Evolutionary conservation across 106 monocot species (phyloP), one percentile per base, ranked within the genome.

Genomic region (Dendrobium huoshanense): DNA sequence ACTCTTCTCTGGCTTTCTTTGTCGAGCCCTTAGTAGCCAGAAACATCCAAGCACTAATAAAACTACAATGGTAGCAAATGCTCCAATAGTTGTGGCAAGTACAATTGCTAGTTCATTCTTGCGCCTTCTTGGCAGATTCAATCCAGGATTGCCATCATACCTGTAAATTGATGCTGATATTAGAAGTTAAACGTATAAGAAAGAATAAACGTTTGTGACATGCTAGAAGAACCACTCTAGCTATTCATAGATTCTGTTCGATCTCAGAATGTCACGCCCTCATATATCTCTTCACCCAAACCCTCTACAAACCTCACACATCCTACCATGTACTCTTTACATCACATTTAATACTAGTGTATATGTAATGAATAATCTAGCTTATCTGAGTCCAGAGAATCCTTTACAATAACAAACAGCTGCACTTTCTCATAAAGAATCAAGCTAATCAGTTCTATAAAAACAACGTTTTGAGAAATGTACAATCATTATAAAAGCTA

Each of bases 81-180:
- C 81, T 40, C 73, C 81, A 67, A 65, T 75, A 49, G 59, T 47
- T 47, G 8, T 55, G 13, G 59, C 56, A 29, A 85, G 16, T 81
- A 82, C 22, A 45, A 78, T 25, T 74, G 9, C 59, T 29, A 65
- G 64, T 45, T 64, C 79, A 48, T 44, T 81, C 47, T 22, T 42
- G 37, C 78, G 72, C 5, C 65, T 42, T 72, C 78, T 73, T 7
- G 13, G 37, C 47, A 37, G 9, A 16, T 65, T 64, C 78, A 85
- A 42, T 51, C 74, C 73, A 65, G 72, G 49, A 78, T 85, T 85
- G 42, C 74, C 81, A 74, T 81, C 85, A 75, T 78, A 81, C 22
- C 85, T 85, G 85, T 58, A 74, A 79, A 33, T 25, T 72, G 47
- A 58, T 74, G 33, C 11, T 33, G 61, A 61, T 13, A n/a, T 61